Conservation (phyloP, 202 grass and related monocot species). For the Zizania palustris region DNA sequence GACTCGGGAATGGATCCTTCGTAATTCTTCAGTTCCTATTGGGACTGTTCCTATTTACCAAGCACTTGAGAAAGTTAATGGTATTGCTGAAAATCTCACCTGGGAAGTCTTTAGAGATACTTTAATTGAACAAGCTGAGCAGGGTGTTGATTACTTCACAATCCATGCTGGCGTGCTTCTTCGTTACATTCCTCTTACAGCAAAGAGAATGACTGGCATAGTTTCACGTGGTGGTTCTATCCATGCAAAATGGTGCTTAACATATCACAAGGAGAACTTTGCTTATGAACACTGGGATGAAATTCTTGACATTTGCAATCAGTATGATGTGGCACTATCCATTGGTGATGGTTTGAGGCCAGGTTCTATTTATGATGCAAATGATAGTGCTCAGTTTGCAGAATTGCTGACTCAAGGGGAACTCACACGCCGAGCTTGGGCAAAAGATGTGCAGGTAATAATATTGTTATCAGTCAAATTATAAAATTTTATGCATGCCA, state of each 20-base stretch:
- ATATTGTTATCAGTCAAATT: not conserved
- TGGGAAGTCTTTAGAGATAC: slow-evolving; percentile 96
- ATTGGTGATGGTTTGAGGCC: slow-evolving; percentile 95
- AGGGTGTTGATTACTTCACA: slow-evolving; percentile 99
- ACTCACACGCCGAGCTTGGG: slow-evolving; percentile 95
- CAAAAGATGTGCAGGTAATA: slow-evolving; percentile 97
- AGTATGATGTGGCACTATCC: slow-evolving; percentile 92
- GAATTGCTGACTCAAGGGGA: slow-evolving; percentile 94
- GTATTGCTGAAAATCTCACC: slow-evolving; percentile 86
- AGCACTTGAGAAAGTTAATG: slow-evolving; percentile 99
- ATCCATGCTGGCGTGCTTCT: slow-evolving; percentile 95
- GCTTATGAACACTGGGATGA: slow-evolving; percentile 99
- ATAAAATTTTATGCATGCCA: slow-evolving; percentile 11
- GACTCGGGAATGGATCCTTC: slow-evolving; percentile 95
- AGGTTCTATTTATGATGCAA: slow-evolving; percentile 98
- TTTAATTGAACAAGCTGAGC: slow-evolving; percentile 94
- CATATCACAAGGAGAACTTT: slow-evolving; percentile 98
- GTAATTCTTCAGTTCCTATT: slow-evolving; percentile 92
- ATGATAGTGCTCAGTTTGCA: slow-evolving; percentile 98
- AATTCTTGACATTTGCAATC: slow-evolving; percentile 97
- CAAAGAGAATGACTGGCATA: slow-evolving; percentile 98
- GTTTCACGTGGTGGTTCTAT: slow-evolving; percentile 98
- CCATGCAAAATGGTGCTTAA: slow-evolving; percentile 98
- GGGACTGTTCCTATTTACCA: slow-evolving; percentile 98
- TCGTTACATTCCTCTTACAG: slow-evolving; percentile 94